Evolutionary conservation across 2,329 filamentous ascomycete species (phyloP).

Genomic region (Lachnellula hyalina): DNA sequence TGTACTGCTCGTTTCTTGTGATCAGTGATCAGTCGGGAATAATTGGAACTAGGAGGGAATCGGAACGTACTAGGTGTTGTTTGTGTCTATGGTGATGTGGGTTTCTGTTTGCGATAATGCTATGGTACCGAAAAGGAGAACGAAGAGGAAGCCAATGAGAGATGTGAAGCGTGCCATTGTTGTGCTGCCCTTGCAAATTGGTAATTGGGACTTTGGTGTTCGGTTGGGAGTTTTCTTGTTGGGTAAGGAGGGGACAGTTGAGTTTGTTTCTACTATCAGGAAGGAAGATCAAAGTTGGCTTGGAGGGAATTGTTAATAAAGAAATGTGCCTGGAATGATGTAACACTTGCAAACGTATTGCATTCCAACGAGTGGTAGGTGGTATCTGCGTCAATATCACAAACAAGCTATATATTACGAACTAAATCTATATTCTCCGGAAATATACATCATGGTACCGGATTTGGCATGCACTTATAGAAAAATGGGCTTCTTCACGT

Average conservation of each 20-base stretch:
- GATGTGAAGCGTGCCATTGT: slow-evolving; percentile 7
- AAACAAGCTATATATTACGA: not conserved
- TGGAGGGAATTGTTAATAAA: not conserved
- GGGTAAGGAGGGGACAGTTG: not conserved
- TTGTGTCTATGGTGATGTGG: not conserved
- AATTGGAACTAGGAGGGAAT: not conserved
- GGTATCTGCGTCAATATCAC: not conserved
- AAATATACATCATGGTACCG: not conserved
- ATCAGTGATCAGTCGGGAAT: not conserved
- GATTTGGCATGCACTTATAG: not conserved
- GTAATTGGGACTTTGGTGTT: not conserved
- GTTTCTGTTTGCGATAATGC: slow-evolving; percentile 1
- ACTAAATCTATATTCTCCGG: not conserved
- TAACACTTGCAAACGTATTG: not conserved
- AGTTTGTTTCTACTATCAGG: not conserved
- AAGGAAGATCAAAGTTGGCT: not conserved
- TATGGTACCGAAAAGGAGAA: slow-evolving; percentile 1
- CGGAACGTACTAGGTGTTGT: slow-evolving; percentile 10
- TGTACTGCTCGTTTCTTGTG: not conserved
- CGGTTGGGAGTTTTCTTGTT: not conserved
- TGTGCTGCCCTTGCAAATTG: not conserved
- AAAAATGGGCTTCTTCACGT: not conserved
- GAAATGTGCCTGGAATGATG: not conserved
- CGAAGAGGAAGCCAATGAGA: not conserved
- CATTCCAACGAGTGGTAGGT: not conserved